Percentiles rank a stretch among this genome's conserved stretches.
phyloP scores from a whole-genome alignment of 2,329 filamentous ascomycete genomes.

The Lachnellula subtilissima region DNA sequence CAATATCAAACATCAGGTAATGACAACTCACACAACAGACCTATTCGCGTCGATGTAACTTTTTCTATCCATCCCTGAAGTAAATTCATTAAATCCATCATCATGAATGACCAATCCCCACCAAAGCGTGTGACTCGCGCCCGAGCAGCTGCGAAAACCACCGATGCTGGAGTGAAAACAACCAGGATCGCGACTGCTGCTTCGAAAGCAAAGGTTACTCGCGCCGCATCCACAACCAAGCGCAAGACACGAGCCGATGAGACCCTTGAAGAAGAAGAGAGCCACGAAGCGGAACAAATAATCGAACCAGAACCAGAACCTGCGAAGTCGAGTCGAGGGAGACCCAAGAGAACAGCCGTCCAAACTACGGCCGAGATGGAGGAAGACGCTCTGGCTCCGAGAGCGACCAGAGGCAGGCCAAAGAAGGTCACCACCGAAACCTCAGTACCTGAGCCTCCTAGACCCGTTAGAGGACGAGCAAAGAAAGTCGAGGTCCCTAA shows the following conservation, averaged over 20 bases:
- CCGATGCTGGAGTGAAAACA: constrained; percentile 37
- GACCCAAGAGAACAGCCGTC: constrained; percentile 39
- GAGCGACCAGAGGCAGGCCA: constrained; percentile 40
- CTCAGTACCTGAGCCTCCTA: constrained; percentile 16
- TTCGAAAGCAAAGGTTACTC: constrained; percentile 37
- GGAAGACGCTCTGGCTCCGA: constrained; percentile 24
- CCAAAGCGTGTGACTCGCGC: constrained; percentile 56
- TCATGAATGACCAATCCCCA: constrained; percentile 51
- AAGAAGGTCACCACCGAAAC: constrained; percentile 34
- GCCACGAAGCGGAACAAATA: constrained; percentile 25
- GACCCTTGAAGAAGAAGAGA: constrained; percentile 42
- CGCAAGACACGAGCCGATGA: constrained; percentile 54
- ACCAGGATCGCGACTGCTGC: constrained; percentile 46
- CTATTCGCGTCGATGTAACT: constrained; percentile 15
- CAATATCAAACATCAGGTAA: not conserved
- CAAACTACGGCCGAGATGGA: constrained; percentile 24
- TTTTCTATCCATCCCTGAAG: not conserved
- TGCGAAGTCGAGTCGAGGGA: constrained; percentile 36
- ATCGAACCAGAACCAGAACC: constrained; percentile 36
- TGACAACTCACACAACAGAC: not conserved
- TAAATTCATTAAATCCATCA: constrained; percentile 15
- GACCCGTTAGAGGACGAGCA: constrained; percentile 23
- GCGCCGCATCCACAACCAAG: constrained; percentile 36
- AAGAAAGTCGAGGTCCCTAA: constrained; percentile 23
- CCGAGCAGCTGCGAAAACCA: constrained; percentile 39